Evolutionary conservation across 768 basidiomycete species (phyloP).

Genomic region (Leccinellum luteum): DNA sequence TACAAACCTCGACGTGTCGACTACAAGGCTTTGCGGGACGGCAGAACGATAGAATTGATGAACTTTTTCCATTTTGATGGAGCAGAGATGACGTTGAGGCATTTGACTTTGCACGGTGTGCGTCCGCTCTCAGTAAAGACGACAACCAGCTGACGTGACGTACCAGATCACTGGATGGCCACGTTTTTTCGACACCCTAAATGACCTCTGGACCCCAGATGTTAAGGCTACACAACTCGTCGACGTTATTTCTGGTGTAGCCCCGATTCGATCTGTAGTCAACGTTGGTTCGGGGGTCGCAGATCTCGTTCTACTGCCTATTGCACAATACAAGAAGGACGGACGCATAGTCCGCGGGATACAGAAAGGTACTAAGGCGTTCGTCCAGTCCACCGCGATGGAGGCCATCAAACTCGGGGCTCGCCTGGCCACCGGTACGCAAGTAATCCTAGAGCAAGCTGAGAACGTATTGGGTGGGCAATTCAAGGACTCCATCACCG

Average conservation of each 20-base stretch:
- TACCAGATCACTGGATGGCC: conserved; percentile 91
- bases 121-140: conserved; percentile 31
- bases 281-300: conserved; percentile 97
- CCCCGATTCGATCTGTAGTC: conserved; percentile 94
- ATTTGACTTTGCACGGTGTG: conserved; percentile 89
- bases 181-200: conserved; percentile 84
- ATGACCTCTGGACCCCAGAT: conserved; percentile 98
- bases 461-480: conserved; percentile 86
- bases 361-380: conserved; percentile 90
- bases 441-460: conserved; percentile 94
- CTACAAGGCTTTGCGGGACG: conserved; percentile 85
- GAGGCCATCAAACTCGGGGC: conserved; percentile 96
- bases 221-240: conserved; percentile 98
- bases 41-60: conserved; percentile 95
- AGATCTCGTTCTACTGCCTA: conserved; percentile 91
- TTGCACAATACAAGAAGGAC: conserved; percentile 97
- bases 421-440: conserved; percentile 91
- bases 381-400: conserved; percentile 91
- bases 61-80: conserved; percentile 99
- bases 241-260: conserved; percentile 94
- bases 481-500: conserved; percentile 61
- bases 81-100: conserved; percentile 95
- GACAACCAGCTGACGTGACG: conserved; percentile 8
- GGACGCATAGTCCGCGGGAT: conserved; percentile 88
- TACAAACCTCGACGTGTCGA: conserved; percentile 98